Percentiles rank a stretch among this genome's conserved stretches.
phyloP scores from a whole-genome alignment of 306 rosid genomes.

The Cicer judaicum region DNA sequence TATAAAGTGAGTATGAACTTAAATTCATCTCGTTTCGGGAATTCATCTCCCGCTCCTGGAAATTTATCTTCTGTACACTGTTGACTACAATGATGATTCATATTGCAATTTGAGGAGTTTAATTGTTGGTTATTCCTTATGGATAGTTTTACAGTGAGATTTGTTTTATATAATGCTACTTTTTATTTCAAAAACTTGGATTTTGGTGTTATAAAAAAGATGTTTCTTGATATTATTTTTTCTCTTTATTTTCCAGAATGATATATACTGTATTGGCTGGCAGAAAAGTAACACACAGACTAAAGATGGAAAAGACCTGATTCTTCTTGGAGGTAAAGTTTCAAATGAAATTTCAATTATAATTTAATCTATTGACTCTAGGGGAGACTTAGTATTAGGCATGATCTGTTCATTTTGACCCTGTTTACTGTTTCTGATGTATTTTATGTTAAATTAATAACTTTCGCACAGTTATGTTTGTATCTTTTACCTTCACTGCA shows the following conservation, averaged over 20 bases:
- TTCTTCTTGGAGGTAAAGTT: slow-evolving; percentile 77
- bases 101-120: not conserved
- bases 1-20: slow-evolving; percentile 49
- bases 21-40: slow-evolving; percentile 19
- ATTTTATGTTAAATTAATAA: slow-evolving; percentile 6
- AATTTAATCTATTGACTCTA: slow-evolving; percentile 21
- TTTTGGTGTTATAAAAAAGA: slow-evolving; percentile 16
- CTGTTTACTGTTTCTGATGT: slow-evolving; percentile 15
- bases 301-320: slow-evolving; percentile 54
- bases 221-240: slow-evolving; percentile 28
- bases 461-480: slow-evolving; percentile 18
- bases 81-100: slow-evolving; percentile 11
- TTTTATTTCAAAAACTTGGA: slow-evolving; percentile 6
- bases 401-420: slow-evolving; percentile 24
- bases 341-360: slow-evolving; percentile 20
- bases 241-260: slow-evolving; percentile 49
- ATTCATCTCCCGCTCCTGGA: not conserved
- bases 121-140: not conserved
- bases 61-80: slow-evolving; percentile 23
- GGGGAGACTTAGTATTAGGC: slow-evolving; percentile 18
- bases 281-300: slow-evolving; percentile 52
- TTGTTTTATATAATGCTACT: not conserved
- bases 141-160: slow-evolving; percentile 15
- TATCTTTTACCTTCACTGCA: not conserved
- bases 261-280: slow-evolving; percentile 70